A percentile compares a stretch with the other conserved stretches of the same genome.
phyloP scores from a whole-genome alignment of 768 basidiomycete genomes.

The Kwoniella shandongensis region DNA sequence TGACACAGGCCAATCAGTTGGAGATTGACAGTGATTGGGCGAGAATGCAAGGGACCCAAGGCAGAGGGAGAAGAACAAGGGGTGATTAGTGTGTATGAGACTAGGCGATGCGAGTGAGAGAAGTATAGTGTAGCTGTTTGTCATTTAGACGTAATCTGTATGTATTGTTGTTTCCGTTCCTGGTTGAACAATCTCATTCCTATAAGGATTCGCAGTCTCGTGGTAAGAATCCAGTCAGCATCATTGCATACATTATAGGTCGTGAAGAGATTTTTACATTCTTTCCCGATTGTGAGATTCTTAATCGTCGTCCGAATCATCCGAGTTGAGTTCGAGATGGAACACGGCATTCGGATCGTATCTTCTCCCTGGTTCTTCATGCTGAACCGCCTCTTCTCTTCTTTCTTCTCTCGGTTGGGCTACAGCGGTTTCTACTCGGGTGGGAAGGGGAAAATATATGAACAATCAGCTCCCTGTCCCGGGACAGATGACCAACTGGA shows the following conservation, averaged over 20 bases:
- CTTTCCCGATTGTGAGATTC: too few relatives aligned
- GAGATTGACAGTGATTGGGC: conserved; percentile 48
- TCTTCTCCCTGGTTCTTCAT: conserved; percentile 33
- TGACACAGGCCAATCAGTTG: conserved; percentile 39
- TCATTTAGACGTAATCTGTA: too few relatives aligned
- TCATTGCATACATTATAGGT: too few relatives aligned
- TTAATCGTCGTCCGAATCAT: conserved; percentile 41
- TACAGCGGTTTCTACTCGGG: too few relatives aligned
- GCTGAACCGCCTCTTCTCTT: conserved; percentile 15
- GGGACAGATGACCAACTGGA: neutral
- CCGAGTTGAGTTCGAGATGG: conserved; percentile 45
- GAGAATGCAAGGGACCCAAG: conserved; percentile 38
- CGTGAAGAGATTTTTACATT: too few relatives aligned
- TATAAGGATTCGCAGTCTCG: too few relatives aligned
- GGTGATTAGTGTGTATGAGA: conserved; percentile 21
- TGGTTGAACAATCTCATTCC: too few relatives aligned
- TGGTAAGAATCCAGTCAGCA: too few relatives aligned
- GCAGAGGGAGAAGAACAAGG: conserved; percentile 34
- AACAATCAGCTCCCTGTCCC: neutral
- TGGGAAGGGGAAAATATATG: neutral
- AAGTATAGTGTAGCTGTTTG: too few relatives aligned
- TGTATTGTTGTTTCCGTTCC: too few relatives aligned
- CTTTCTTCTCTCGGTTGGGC: neutral
- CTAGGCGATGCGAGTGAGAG: too few relatives aligned
- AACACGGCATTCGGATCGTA: conserved; percentile 40